Evolutionary conservation across 768 basidiomycete species (phyloP).

Genomic region (Termitomyces sp.): DNA sequence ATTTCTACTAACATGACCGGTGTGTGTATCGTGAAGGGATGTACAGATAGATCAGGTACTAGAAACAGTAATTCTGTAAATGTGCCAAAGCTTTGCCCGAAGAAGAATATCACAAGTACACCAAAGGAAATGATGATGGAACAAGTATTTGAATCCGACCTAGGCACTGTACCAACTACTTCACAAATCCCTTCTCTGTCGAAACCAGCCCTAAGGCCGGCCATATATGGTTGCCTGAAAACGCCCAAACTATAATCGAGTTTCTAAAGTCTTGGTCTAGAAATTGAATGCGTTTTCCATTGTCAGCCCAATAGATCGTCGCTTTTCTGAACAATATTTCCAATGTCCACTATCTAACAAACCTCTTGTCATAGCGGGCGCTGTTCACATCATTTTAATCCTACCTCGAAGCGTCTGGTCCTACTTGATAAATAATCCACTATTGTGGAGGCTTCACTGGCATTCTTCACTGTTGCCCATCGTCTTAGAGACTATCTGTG

Average conservation of each 20-base stretch:
- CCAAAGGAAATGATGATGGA: too few relatives aligned
- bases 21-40: too few relatives aligned
- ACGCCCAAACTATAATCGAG: constrained; percentile 13
- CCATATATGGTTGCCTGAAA: constrained; percentile 25
- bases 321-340: constrained; percentile 12
- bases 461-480: constrained; percentile 19
- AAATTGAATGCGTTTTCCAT: constrained; percentile 7
- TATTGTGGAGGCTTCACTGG: neutral
- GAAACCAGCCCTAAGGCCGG: constrained; percentile 20
- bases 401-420: constrained; percentile 17
- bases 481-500: constrained; percentile 13
- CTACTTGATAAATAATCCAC: constrained; percentile 16
- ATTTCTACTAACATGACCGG: too few relatives aligned
- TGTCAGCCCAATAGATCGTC: constrained; percentile 19
- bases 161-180: constrained; percentile 1
- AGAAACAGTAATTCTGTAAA: too few relatives aligned
- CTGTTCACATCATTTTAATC: constrained; percentile 16
- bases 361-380: constrained; percentile 17
- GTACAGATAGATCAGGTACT: too few relatives aligned
- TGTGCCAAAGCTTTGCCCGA: too few relatives aligned
- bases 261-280: constrained; percentile 15
- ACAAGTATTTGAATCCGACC: too few relatives aligned
- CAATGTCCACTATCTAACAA: constrained; percentile 15
- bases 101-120: too few relatives aligned
- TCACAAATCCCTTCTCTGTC: constrained; percentile 19